Conservation (phyloP, 2,329 filamentous ascomycete species). For the Paecilomyces fulvus region DNA sequence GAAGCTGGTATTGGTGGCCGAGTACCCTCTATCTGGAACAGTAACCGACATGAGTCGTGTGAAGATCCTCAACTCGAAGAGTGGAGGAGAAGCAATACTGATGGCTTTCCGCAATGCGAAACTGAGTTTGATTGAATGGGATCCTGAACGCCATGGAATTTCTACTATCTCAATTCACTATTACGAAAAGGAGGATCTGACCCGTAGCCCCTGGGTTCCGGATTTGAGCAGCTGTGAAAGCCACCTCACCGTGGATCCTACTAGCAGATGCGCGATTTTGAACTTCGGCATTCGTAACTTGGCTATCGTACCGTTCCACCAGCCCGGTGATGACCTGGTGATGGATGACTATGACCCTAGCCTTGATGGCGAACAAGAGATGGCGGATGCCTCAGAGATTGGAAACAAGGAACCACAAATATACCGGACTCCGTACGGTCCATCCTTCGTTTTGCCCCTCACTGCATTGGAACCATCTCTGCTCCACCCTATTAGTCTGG, state of each 20-base stretch:
- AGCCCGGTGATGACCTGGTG: constrained; percentile 75
- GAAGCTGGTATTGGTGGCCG: constrained; percentile 75
- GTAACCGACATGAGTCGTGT: constrained; percentile 75
- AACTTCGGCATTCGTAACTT: constrained; percentile 85
- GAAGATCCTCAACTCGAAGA: constrained; percentile 62
- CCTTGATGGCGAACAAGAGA: constrained; percentile 54
- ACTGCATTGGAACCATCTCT: constrained; percentile 81
- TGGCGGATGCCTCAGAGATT: constrained; percentile 13
- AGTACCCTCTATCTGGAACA: constrained; percentile 76
- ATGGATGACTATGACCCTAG: constrained; percentile 88
- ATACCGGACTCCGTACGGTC: constrained; percentile 62
- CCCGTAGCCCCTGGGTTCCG: constrained; percentile 72
- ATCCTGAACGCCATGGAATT: constrained; percentile 67
- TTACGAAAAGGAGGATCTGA: constrained; percentile 89
- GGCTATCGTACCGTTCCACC: constrained; percentile 87
- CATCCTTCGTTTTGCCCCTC: constrained; percentile 88
- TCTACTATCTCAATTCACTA: constrained; percentile 93
- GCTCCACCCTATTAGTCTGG: constrained; percentile 80
- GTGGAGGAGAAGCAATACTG: constrained; percentile 74
- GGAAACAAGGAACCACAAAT: constrained; percentile 28
- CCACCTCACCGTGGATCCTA: constrained; percentile 79
- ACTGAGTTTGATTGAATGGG: constrained; percentile 89
- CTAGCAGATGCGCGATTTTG: constrained; percentile 85
- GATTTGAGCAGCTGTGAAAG: constrained; percentile 68
- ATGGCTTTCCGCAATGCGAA: constrained; percentile 85